phyloP scores from a whole-genome alignment of 306 rosid genomes.

The Hippophae rhamnoides region DNA sequence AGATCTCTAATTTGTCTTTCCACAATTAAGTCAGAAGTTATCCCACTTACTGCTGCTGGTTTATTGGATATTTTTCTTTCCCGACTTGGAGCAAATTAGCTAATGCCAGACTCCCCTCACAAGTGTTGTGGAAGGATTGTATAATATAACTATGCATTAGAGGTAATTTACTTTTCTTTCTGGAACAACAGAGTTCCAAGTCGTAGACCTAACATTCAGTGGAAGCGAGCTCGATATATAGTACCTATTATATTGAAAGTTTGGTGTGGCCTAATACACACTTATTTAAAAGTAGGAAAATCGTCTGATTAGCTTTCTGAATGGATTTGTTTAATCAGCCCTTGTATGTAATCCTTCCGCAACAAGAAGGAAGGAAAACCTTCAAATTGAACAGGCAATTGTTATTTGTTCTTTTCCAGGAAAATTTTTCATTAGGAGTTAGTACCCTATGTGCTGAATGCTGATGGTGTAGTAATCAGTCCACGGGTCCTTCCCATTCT shows the following conservation, averaged over 20 bases:
- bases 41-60: slow-evolving; percentile 18
- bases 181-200: slow-evolving; percentile 38
- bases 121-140: slow-evolving; percentile 24
- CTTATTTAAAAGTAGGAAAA: slow-evolving; percentile 27
- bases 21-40: slow-evolving; percentile 23
- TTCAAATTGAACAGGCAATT: slow-evolving; percentile 8
- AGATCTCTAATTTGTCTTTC: slow-evolving; percentile 21
- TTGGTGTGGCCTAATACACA: slow-evolving; percentile 33
- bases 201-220: slow-evolving; percentile 34
- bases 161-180: slow-evolving; percentile 40
- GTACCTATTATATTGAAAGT: slow-evolving; percentile 37
- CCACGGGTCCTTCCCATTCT: neutral
- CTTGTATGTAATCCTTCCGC: slow-evolving; percentile 20
- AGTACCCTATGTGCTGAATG: neutral
- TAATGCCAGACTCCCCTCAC: slow-evolving; percentile 15
- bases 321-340: slow-evolving; percentile 34
- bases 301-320: slow-evolving; percentile 26
- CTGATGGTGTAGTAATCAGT: neutral
- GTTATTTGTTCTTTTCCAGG: neutral
- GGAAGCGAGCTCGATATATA: slow-evolving; percentile 41
- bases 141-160: slow-evolving; percentile 24
- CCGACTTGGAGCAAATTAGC: slow-evolving; percentile 16
- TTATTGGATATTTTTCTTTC: slow-evolving; percentile 21
- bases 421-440: slow-evolving; percentile 1
- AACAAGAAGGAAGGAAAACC: slow-evolving; percentile 15